Conservation (phyloP, 179 eudicot genomes). For the Heliamphora pulchella region DNA sequence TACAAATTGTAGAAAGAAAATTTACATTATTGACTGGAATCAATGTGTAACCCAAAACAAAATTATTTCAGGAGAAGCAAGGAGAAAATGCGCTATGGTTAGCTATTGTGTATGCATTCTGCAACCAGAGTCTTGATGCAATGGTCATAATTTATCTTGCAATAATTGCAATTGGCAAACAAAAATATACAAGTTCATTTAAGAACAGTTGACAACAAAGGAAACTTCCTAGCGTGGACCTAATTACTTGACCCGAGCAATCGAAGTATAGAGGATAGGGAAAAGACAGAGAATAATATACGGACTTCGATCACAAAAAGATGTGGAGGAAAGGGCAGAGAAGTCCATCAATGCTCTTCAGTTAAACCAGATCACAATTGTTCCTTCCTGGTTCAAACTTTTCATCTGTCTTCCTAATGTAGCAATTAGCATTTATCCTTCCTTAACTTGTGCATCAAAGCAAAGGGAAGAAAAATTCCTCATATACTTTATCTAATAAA, state of each 20-base stretch:
- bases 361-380: neutral
- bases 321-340: neutral
- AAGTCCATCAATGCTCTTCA: conserved; percentile 1
- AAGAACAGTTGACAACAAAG: neutral
- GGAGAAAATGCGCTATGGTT: neutral
- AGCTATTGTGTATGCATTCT: neutral
- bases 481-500: too few species aligned
- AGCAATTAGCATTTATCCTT: neutral
- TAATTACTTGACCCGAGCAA: neutral
- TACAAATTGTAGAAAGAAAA: neutral
- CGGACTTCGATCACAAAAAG: neutral
- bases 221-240: neutral
- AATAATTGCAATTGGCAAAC: neutral
- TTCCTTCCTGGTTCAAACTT: neutral
- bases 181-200: neutral
- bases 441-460: neutral
- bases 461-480: too few species aligned
- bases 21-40: neutral
- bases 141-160: neutral
- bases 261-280: neutral
- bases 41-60: neutral
- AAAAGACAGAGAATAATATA: neutral
- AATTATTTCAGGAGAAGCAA: neutral
- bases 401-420: neutral
- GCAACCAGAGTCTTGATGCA: neutral